Base-by-base conservation (phyloP, 257 asterid genomes). In the Fraxinus cuspidata region DNA sequence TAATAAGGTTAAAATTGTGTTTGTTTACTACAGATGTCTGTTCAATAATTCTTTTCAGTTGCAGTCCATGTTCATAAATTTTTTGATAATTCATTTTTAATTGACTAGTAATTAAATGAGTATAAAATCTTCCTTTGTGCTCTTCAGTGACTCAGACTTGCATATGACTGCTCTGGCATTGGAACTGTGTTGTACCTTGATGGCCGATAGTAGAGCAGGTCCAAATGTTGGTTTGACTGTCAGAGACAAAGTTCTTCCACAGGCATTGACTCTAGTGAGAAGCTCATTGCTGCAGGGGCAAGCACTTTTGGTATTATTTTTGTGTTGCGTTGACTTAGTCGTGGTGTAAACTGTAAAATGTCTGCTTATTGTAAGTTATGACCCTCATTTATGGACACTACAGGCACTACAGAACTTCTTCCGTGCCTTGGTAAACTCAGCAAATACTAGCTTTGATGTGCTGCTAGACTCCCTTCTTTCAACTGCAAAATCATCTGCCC, bases 231-330 rank as follows among this genome's bases (percentile, higher is more conserved):
- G 97, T 70, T 78, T 85, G 83, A 91, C 96, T 35, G 99, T 96
- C 86, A 89, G 99, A 79, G 89, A 88, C 85, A 92, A 90, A 90
- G 97, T 96, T 87, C 96, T 96, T 70, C 98, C 98, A 6, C 99
- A 96, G 77, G 97, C 99, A 31, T 89, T 96, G 82, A 87, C 90
- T 76, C 79, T 96, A 77, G 87, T 93, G 67, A 87, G 91, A 85
- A 96, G 99, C 80, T 87, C 99, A 56, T 85, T 96, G 86, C 96
- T 96, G 74, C 99, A 96, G 85, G 99, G 99, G 31, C 99, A 96
- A 82, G 98, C 99, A 76, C 99, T 96, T 84, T 83, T 90, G 98
- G 99, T 96, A 96, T 74, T 67, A 35, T 66, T 60, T 73, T 58
- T 67, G 56, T 77, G 49, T 69, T 78, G 74, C 68, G 35, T 58